Percentiles rank a stretch among this genome's conserved stretches.
Conservation (phyloP, 345 rosid genomes). For the Bruguiera parviflora region DNA sequence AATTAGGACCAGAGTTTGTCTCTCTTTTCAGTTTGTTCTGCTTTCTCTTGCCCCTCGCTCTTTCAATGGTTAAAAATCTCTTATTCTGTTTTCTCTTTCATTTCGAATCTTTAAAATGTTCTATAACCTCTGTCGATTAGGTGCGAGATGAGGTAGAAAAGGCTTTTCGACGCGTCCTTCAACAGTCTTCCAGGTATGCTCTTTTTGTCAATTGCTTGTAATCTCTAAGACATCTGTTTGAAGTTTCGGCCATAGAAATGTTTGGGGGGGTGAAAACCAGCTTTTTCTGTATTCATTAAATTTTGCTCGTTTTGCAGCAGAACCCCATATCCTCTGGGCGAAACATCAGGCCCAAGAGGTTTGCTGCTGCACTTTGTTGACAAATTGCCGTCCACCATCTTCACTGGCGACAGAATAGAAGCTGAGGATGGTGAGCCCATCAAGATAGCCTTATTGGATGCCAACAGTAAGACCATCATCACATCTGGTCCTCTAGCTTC, state of each 20-base stretch:
- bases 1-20: background rate
- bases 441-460: conserved; percentile 47
- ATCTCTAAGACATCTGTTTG: background rate
- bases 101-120: background rate
- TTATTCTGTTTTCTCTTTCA: background rate
- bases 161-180: background rate
- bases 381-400: conserved; percentile 38
- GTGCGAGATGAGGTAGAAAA: conserved; percentile 26
- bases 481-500: conserved; percentile 48
- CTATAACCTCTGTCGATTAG: conserved; percentile 10
- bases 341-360: conserved; percentile 29
- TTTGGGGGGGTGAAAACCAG: no score
- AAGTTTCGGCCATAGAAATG: no score
- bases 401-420: conserved; percentile 53
- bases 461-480: conserved; percentile 28
- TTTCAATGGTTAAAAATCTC: background rate
- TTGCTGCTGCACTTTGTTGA: conserved; percentile 45
- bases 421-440: conserved; percentile 45
- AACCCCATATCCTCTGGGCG: conserved; percentile 23
- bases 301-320: conserved; percentile 13
- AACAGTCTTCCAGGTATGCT: conserved; percentile 22
- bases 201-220: background rate
- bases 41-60: background rate
- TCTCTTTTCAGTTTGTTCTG: background rate
- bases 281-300: background rate